These are phyloP conservation scores for Primulina huaijiensis DNA, from an alignment of 257 asterid genomes.

Conservation along the genomic window DNA sequence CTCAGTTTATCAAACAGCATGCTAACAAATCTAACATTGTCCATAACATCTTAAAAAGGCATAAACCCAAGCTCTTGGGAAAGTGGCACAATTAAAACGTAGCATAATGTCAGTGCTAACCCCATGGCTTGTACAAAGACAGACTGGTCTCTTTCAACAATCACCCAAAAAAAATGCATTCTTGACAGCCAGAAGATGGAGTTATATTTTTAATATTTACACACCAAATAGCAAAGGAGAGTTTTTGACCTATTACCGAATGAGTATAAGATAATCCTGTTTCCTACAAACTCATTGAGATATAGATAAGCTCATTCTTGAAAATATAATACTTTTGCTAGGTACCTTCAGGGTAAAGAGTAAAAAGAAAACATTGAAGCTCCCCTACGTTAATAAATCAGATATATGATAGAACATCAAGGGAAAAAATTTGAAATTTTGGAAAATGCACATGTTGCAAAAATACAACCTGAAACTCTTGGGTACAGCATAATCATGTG, in stretches of 20 bases:
- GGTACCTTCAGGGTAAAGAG: not conserved
- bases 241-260: not conserved
- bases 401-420: not conserved
- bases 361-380: not conserved
- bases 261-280: not conserved
- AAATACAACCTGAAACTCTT: not conserved
- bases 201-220: not conserved
- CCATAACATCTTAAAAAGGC: not conserved
- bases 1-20: not conserved
- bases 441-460: conserved; percentile 14
- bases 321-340: not conserved
- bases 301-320: not conserved
- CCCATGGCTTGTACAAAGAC: not conserved
- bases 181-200: not conserved
- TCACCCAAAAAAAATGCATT: not conserved
- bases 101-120: conserved; percentile 8
- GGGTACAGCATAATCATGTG: not conserved
- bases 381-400: not conserved
- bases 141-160: conserved; percentile 9
- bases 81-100: conserved; percentile 4
- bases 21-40: not conserved
- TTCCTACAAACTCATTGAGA: not conserved
- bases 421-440: conserved; percentile 2
- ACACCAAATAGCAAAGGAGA: conserved; percentile 15
- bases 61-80: not conserved